Percentiles rank a stretch among this genome's conserved stretches.
These are phyloP conservation scores for Hypoxylon intermedium DNA, from an alignment of 495 filamentous ascomycete genomes.

Conservation along the genomic window DNA sequence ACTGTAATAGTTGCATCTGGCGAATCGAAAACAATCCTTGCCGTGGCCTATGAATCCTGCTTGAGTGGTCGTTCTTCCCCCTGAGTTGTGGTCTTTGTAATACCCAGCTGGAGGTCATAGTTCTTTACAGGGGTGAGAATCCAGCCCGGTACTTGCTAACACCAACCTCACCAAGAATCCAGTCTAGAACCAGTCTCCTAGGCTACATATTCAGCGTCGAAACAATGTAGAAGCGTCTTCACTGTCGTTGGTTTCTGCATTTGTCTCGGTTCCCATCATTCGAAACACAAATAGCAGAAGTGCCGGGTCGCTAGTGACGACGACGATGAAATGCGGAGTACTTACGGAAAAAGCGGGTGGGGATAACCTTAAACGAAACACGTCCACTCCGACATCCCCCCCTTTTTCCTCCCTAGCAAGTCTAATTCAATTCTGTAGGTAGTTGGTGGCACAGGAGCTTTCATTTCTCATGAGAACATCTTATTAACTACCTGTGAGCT, in stretches of 20 bases:
- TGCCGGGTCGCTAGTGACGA: conserved; percentile 2
- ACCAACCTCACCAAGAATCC: conserved; percentile 9
- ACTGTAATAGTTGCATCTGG: neutral
- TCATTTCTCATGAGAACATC: too few species aligned
- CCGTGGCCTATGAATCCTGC: neutral
- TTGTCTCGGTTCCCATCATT: too few species aligned
- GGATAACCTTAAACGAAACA: conserved; percentile 4
- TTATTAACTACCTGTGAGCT: neutral
- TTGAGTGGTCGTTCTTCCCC: neutral
- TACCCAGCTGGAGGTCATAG: too few species aligned
- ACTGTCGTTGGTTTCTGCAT: too few species aligned
- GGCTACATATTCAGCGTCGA: neutral
- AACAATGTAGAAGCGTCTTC: neutral
- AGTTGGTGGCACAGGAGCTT: too few species aligned
- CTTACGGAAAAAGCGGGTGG: conserved; percentile 8
- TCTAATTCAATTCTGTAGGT: too few species aligned
- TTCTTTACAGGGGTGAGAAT: conserved; percentile 15
- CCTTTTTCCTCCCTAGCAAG: neutral
- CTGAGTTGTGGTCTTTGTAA: too few species aligned
- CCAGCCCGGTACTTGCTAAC: conserved; percentile 23
- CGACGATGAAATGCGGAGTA: conserved; percentile 3
- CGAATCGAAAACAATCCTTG: conserved; percentile 6
- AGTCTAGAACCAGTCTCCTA: conserved; percentile 1
- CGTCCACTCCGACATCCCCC: too few species aligned
- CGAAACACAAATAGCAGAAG: neutral